Base-by-base conservation (phyloP, 345 rosid species). In the Theobroma cacao region DNA sequence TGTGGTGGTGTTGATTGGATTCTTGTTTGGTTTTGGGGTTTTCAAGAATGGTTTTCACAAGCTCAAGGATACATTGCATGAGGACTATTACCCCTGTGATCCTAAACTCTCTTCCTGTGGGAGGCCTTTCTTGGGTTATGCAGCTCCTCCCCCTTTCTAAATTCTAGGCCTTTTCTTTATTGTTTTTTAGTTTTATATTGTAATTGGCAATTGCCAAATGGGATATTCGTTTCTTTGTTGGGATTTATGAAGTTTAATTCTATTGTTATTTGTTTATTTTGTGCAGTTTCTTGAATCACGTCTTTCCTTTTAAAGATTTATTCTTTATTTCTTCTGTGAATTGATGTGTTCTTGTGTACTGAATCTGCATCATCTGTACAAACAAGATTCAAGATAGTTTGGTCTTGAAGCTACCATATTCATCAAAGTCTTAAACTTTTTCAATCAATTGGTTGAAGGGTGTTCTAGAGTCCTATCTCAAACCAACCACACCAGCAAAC, bases 31-130 rank as follows among this genome's bases (percentile, higher is more conserved):
- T 0, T 95, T 93, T 81, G 97, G 97, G 2, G 98, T 92, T 3
- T 95, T 89, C 85, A 88, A 88, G 80, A 76, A 93, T 50, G 99
- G 93, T 2, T 93, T 93, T 76, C 91, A 91, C 89, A 92, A 94
- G 85, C 43, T 90, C 71, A 88, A 92, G 78, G 87, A 96, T 10
- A 75, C 91, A 0, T 3, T 90, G 15, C 88, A 92, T 79, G 84
- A 61, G 5, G 64, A 65, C 17, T 40, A 40, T 40, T 34, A 71
- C 15, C 75, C 56, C 2, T 88, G 88, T 80, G 85, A 86, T 79
- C 87, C 86, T 3, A 75, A 45, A 17, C 11, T 20, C 34, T 62
- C 68, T 48, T 77, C 58, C 18, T 77, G 82, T 50, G 81, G 88
- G 17, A 47, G 91, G 62, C 94, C 93, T 1, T 90, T 91, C 84